Percentiles rank a stretch among this genome's conserved stretches.
These are phyloP conservation scores for Aureobasidium sp. DNA, from an alignment of 2,329 filamentous ascomycete genomes.

Conservation along the genomic window DNA sequence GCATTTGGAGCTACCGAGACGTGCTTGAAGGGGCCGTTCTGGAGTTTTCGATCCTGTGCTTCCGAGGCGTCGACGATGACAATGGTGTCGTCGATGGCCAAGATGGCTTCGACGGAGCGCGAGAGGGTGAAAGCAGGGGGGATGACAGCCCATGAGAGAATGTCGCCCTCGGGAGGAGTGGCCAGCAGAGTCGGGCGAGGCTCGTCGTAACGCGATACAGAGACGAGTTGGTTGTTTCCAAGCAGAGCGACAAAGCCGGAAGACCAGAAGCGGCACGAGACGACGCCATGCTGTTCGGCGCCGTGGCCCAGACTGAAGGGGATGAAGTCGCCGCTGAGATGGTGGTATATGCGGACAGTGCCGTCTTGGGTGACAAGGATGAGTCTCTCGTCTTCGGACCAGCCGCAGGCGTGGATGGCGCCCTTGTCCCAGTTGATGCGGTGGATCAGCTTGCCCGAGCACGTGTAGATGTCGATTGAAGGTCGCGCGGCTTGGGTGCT, in stretches of 20 bases:
- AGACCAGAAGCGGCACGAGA: slow-evolving; percentile 85
- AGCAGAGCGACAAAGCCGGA: slow-evolving; percentile 89
- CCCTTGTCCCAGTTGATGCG: slow-evolving; percentile 87
- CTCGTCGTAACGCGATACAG: slow-evolving; percentile 84
- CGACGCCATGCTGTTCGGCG: slow-evolving; percentile 79
- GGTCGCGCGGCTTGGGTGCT: slow-evolving; percentile 66
- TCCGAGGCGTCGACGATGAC: slow-evolving; percentile 83
- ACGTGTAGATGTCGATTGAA: slow-evolving; percentile 90
- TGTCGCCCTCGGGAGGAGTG: slow-evolving; percentile 64
- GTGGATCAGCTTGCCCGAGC: slow-evolving; percentile 79
- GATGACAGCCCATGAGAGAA: slow-evolving; percentile 84
- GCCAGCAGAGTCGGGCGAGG: slow-evolving; percentile 80
- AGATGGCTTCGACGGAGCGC: slow-evolving; percentile 82
- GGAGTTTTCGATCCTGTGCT: slow-evolving; percentile 81
- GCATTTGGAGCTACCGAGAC: slow-evolving; percentile 88
- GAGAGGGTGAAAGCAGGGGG: slow-evolving; percentile 84
- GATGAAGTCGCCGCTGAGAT: slow-evolving; percentile 89
- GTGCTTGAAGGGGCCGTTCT: slow-evolving; percentile 87
- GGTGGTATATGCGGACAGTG: slow-evolving; percentile 81
- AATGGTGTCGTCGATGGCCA: slow-evolving; percentile 78
- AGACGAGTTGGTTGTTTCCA: slow-evolving; percentile 76
- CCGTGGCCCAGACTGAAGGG: slow-evolving; percentile 87
- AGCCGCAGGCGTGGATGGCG: slow-evolving; percentile 78
- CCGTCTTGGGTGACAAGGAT: slow-evolving; percentile 85
- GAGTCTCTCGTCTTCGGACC: slow-evolving; percentile 92